Base-by-base conservation (phyloP, 352 stramenopile species). In the Nothophytophthora sp. region DNA sequence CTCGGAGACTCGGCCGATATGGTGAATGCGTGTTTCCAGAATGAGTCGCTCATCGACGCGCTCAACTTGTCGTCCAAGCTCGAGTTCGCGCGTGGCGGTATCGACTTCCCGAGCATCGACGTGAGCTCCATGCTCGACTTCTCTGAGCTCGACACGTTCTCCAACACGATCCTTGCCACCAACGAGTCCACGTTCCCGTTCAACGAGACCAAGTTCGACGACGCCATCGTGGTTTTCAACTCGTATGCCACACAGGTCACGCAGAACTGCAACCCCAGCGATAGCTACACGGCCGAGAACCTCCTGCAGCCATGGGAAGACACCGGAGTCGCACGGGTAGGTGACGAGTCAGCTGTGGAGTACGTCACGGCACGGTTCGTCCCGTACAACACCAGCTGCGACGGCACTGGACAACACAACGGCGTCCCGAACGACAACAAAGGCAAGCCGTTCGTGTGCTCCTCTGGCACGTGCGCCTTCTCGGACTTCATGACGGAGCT, bases 1-100 rank as follows among this genome's bases (percentile, higher is more conserved):
- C 60, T 90, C 5, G 77, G 80, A 1, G 66, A 81, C 2, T 51
- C 60, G 19, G 78, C 64, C 12, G 71, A 83, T 32, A 59, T 54
- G 1, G 49, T 82, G 22, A 78, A 90, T 55, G 71, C 79, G 1
- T 90, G 79, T 33, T 90, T 90, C 45, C 33, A 64, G 11, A 82
- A 87, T 45, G 52, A 71, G 35, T 86, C 74, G 25, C 67, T 90
- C 18, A 53, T 90, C 19, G 72, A 84, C 8, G 76, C 64, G 23
- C 70, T 90, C 45, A 76, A 88, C 36, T 49, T 90, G 23, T 69
- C 63, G 8, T 55, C 49, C 19, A 74, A 73, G 11, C 71, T 90
- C 35, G 49, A 67, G 11, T 90, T 90, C 54, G 78, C 78, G n/a
- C 60, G 62, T 2, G 73, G 76, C 50, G 74, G 68, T 6, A 76